Conservation (phyloP, 2,329 filamentous ascomycete species). For the Zymoseptoria passerinii region DNA sequence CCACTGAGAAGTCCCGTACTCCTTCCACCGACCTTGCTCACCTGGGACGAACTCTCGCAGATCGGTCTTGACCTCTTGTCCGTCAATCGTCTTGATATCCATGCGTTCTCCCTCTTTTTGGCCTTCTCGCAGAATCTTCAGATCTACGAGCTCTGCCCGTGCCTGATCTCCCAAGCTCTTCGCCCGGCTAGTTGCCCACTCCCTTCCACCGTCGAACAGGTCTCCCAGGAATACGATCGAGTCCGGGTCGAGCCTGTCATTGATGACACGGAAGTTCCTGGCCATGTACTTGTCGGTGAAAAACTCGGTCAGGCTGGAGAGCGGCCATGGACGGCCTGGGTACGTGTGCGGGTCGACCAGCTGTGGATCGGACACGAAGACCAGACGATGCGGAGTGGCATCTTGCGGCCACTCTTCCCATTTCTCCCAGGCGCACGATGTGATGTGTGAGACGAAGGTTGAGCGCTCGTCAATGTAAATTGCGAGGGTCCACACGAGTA, state of each 20-base stretch:
- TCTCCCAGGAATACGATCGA: conserved; percentile 88
- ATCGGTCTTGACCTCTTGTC: conserved; percentile 8
- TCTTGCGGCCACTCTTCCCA: conserved; percentile 88
- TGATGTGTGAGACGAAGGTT: conserved; percentile 62
- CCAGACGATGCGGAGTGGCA: conserved; percentile 72
- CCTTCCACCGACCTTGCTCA: conserved; percentile 44
- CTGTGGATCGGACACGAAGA: conserved; percentile 84
- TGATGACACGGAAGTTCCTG: conserved; percentile 71
- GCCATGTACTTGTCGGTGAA: conserved; percentile 88
- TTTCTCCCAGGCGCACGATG: conserved; percentile 67
- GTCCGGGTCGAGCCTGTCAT: conserved; percentile 69
- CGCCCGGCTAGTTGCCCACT: conserved; percentile 68
- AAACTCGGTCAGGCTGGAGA: conserved; percentile 56
- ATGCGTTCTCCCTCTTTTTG: conserved; percentile 19
- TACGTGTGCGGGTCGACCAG: conserved; percentile 94
- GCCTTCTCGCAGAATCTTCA: conserved; percentile 12
- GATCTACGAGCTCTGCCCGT: conserved; percentile 16
- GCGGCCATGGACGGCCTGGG: conserved; percentile 67
- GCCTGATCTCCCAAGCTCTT: conserved; percentile 15
- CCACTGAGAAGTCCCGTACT: conserved; percentile 79
- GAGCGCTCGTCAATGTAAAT: conserved; percentile 80
- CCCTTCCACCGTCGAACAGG: conserved; percentile 87
- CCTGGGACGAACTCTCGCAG: conserved; percentile 23
- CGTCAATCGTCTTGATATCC: conserved; percentile 3
- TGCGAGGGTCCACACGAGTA: conserved; percentile 60